These are phyloP conservation scores for Auriscalpium microsporum DNA, from an alignment of 768 basidiomycete species.

Conservation along the genomic window DNA sequence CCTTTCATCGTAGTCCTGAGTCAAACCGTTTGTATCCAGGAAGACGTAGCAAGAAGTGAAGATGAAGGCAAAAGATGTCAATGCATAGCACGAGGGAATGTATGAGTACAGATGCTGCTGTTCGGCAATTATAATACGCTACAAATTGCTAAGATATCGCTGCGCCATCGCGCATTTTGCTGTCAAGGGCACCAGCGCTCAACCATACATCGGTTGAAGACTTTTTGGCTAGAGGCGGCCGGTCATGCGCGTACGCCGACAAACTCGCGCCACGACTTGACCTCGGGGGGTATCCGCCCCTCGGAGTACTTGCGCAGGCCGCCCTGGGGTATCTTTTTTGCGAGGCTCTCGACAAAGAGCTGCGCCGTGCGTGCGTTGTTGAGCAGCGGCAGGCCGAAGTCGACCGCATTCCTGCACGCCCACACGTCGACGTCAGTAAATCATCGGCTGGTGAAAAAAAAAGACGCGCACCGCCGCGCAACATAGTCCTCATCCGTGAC, in stretches of 20 bases:
- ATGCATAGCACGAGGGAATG: background rate
- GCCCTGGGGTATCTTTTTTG: conserved; percentile 74
- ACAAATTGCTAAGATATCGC: conserved; percentile 8
- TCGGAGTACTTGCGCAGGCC: conserved; percentile 74
- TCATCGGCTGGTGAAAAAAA: background rate
- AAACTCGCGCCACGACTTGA: conserved; percentile 88
- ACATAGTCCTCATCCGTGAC: conserved; percentile 93
- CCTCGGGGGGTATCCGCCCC: conserved; percentile 84
- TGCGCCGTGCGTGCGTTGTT: conserved; percentile 86
- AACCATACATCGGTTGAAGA: conserved; percentile 1
- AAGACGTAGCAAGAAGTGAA: background rate
- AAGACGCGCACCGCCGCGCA: conserved; percentile 62
- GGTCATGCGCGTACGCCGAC: conserved; percentile 59
- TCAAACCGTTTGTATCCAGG: background rate
- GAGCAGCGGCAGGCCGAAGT: conserved; percentile 67
- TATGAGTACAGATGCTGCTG: background rate
- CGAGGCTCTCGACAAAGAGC: conserved; percentile 86
- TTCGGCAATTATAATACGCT: conserved; percentile 11
- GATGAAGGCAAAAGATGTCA: background rate
- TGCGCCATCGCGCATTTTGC: too few species aligned
- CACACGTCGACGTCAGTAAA: background rate
- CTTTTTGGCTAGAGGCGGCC: background rate
- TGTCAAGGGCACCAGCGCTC: too few species aligned
- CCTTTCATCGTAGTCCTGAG: conserved; percentile 1
- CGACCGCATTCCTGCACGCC: conserved; percentile 7